These are phyloP conservation scores for Cardamine resedifolia DNA, from an alignment of 345 rosid species.

Conservation along the genomic window DNA sequence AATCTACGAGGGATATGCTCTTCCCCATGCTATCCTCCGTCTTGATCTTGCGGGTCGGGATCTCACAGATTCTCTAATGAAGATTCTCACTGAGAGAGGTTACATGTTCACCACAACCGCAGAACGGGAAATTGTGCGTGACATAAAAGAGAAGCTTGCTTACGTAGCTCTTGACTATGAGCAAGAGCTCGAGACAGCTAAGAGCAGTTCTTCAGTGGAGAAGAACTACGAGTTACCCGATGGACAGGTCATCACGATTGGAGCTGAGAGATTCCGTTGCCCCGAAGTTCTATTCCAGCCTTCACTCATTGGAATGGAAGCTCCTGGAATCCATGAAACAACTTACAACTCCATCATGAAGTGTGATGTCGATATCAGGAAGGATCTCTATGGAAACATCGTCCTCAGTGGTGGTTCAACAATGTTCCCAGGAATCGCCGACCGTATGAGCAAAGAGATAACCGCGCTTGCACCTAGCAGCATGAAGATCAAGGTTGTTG, in stretches of 20 bases:
- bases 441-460: conserved; percentile 51
- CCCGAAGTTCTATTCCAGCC: conserved; percentile 56
- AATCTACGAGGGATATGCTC: conserved; percentile 69
- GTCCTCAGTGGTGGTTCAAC: conserved; percentile 58
- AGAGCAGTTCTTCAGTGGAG: conserved; percentile 44
- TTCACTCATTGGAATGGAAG: conserved; percentile 46
- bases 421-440: conserved; percentile 50
- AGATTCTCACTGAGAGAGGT: conserved; percentile 53
- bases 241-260: conserved; percentile 51
- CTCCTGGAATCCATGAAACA: conserved; percentile 51
- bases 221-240: conserved; percentile 53
- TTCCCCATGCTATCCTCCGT: conserved; percentile 65
- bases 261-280: conserved; percentile 51
- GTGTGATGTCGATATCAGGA: conserved; percentile 48
- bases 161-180: conserved; percentile 49
- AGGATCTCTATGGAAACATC: conserved; percentile 50
- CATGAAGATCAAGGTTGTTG: conserved; percentile 50
- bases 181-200: conserved; percentile 45
- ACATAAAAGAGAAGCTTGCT: conserved; percentile 51
- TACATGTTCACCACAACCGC: conserved; percentile 53
- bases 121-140: conserved; percentile 50
- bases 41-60: conserved; percentile 68
- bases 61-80: conserved; percentile 61
- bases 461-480: conserved; percentile 48
- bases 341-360: conserved; percentile 46